Conservation (phyloP, 2,329 filamentous ascomycete species). For the Pseudogymnoascus sp. region DNA sequence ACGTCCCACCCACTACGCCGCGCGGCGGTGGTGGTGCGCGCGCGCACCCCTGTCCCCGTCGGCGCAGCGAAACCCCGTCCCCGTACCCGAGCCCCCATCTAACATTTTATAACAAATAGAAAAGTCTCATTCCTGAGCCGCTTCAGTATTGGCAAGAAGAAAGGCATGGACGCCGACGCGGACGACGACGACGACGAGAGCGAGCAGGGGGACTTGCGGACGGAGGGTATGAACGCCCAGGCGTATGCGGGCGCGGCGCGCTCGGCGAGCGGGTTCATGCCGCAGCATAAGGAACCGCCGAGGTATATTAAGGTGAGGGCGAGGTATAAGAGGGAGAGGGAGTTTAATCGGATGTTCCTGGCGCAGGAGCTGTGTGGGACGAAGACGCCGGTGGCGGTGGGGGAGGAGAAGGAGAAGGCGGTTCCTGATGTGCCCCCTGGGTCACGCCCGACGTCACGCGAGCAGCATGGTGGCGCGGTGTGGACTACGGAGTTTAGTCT, state of each 20-base stretch:
- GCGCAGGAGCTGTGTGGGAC: conserved; percentile 78
- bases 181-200: conserved; percentile 56
- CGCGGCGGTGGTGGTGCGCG: not conserved
- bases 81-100: conserved; percentile 9
- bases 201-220: conserved; percentile 57
- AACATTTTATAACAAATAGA: conserved; percentile 48
- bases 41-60: conserved; percentile 1
- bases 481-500: conserved; percentile 92
- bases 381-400: conserved; percentile 27
- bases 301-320: conserved; percentile 81
- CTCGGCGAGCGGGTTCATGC: conserved; percentile 59
- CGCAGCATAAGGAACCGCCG: conserved; percentile 78
- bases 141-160: conserved; percentile 63
- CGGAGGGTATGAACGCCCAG: conserved; percentile 73
- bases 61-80: conserved; percentile 16
- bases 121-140: conserved; percentile 84
- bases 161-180: conserved; percentile 46
- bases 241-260: conserved; percentile 59
- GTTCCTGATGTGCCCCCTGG: conserved; percentile 22
- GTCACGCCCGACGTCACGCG: conserved; percentile 12
- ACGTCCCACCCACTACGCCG: not conserved
- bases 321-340: conserved; percentile 69
- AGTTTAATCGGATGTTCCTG: conserved; percentile 82
- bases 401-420: conserved; percentile 26
- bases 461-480: conserved; percentile 50